Conservation (phyloP, 495 filamentous ascomycete genomes). For the Annulohypoxylon stygium region DNA sequence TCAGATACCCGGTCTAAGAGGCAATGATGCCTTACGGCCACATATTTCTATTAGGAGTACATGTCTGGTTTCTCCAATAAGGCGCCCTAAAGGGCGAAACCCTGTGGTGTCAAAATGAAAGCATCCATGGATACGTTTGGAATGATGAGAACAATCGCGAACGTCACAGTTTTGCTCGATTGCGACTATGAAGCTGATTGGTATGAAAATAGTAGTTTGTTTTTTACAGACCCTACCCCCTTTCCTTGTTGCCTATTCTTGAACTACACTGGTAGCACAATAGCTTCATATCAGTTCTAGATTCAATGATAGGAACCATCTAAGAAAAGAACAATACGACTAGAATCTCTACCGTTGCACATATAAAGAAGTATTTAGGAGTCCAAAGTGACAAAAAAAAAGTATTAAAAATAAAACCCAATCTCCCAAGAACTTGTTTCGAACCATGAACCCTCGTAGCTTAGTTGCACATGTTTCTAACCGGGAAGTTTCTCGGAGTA, state of each 20-base stretch:
- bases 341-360: too few species aligned
- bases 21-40: neutral
- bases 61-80: neutral
- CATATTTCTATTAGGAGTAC: neutral
- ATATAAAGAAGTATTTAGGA: too few species aligned
- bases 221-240: neutral
- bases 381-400: neutral
- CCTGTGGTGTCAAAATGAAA: neutral
- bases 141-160: neutral
- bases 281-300: too few species aligned
- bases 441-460: too few species aligned
- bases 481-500: too few species aligned
- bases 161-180: too few species aligned
- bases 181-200: neutral
- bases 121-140: neutral
- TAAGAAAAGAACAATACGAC: too few species aligned
- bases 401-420: neutral
- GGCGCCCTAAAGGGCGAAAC: neutral
- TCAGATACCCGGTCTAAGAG: constrained; percentile 64
- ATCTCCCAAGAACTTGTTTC: too few species aligned
- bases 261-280: too few species aligned
- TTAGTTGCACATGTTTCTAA: too few species aligned
- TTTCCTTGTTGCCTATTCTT: too few species aligned
- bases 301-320: too few species aligned
- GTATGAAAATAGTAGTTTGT: neutral